Base-by-base conservation (phyloP, 371 early-diverging fungal species). In the Mucor circinelloides region DNA sequence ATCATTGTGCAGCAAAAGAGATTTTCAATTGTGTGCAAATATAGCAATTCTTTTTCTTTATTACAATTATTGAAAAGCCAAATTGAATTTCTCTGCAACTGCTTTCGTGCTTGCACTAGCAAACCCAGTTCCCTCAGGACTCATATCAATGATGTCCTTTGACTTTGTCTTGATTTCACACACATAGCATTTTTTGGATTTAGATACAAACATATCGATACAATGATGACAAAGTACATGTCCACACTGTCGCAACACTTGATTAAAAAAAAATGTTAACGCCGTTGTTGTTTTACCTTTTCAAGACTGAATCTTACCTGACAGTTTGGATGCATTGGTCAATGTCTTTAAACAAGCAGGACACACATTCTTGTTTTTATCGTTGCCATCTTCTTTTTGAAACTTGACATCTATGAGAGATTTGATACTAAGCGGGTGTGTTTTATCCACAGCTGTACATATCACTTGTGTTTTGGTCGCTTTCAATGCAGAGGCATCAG, bases 61-160 rank as follows among this genome's bases (percentile, higher is more conserved):
- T n/a, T n/a, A n/a, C n/a, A n/a, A 38, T 75, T 90, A 90, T 72
- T 93, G 92, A 34, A 95, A 93, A 3, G 95, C 93, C n/a, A 91
- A 82, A 62, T 82, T 91, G 64, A 89, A 90, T 67, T 87, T 93
- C 34, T 81, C 81, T 9, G 88, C 91, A 34, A 92, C 85, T 42
- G 91, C 93, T 60, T 87, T 81, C 12, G 91, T 93, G 31, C 94
- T 95, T 12, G 89, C 91, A 21, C 90, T 86, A 13, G 91, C 85
- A 79, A 91, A 96, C 10, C 95, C 96, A 4, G 96, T 93, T 31
- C 97, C 97, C 69, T 97, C 98, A 1, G 88, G 85, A 17, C 83
- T 82, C 83, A 97, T 82, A 32, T 84, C 75, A 6, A 95, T 74
- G 52, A 94, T 84, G 64, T 95, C 94, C 58, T 88, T 89, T 12